Evolutionary conservation across 352 stramenopile genomes (phyloP).

Genomic region (Globisporangium radiosum): DNA sequence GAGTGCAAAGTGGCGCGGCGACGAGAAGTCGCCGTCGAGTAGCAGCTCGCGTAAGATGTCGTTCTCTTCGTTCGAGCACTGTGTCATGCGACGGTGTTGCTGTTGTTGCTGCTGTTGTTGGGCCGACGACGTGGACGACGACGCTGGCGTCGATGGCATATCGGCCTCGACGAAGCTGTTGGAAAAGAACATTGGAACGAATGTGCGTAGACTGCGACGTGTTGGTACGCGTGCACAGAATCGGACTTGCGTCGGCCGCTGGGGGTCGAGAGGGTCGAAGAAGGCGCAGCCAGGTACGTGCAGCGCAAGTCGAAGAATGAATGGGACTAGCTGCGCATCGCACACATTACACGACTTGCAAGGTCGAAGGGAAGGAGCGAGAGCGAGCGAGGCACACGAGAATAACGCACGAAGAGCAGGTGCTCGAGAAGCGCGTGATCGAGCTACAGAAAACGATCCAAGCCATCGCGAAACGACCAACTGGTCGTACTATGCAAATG

Average conservation of each 20-base stretch:
- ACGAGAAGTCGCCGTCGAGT: constrained; percentile 59
- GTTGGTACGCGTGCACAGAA: constrained; percentile 2
- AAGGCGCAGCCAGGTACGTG: constrained; percentile 4
- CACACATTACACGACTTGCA: background rate
- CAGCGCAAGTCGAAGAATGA: constrained; percentile 21
- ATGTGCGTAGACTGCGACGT: constrained; percentile 5
- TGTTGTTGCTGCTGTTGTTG: constrained; percentile 6
- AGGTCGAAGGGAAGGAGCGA: too few species aligned
- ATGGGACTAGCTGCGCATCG: background rate
- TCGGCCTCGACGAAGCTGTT: constrained; percentile 65
- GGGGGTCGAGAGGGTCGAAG: constrained; percentile 4
- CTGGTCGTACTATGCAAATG: background rate
- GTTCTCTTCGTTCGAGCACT: constrained; percentile 47
- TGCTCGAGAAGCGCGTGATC: background rate
- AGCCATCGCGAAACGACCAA: constrained; percentile 13
- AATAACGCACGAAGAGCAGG: background rate
- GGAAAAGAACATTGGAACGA: constrained; percentile 55
- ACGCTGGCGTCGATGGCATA: background rate
- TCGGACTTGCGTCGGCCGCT: background rate
- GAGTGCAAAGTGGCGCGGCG: constrained; percentile 44
- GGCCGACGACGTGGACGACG: too few species aligned
- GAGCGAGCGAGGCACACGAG: too few species aligned
- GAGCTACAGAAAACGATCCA: constrained; percentile 9
- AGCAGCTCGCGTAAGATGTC: constrained; percentile 75
- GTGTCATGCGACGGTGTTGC: constrained; percentile 26